phyloP scores from a whole-genome alignment of 345 rosid species.

The Clausena lansium region DNA sequence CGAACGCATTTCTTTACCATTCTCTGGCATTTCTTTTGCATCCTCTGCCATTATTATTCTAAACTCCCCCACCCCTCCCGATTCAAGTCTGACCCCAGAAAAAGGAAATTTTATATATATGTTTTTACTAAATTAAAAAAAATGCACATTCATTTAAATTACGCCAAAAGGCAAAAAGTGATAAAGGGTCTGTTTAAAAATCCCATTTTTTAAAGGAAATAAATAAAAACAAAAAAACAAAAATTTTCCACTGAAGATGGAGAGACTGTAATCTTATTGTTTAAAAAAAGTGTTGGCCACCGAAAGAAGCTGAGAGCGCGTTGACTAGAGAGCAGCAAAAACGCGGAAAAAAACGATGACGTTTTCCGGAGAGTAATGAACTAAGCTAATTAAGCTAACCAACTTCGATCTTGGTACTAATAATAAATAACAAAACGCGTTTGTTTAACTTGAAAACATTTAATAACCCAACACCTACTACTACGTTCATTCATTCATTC shows the following conservation, averaged over 20 bases:
- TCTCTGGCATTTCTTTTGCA: constrained; percentile 15
- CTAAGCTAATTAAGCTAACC: background rate
- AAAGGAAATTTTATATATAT: background rate
- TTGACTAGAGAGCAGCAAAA: background rate
- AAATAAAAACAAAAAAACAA: background rate
- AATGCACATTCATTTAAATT: background rate
- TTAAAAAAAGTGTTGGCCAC: background rate
- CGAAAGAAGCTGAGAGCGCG: background rate
- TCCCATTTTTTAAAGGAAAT: background rate
- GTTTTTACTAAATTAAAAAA: background rate
- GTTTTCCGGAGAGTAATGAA: background rate
- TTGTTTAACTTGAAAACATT: background rate
- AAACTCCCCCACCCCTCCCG: constrained; percentile 8
- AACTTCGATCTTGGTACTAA: background rate
- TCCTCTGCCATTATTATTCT: constrained; percentile 22
- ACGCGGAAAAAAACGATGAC: background rate
- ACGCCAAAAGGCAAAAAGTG: background rate
- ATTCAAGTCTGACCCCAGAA: constrained; percentile 5
- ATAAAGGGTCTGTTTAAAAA: background rate
- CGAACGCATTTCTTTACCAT: constrained; percentile 47
- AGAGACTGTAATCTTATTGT: too few relatives aligned
- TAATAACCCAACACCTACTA: background rate
- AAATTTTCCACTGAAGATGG: background rate
- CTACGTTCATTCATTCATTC: background rate
- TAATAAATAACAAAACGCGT: background rate